phyloP scores from a whole-genome alignment of 345 rosid species.

The Ceriops decandra region DNA sequence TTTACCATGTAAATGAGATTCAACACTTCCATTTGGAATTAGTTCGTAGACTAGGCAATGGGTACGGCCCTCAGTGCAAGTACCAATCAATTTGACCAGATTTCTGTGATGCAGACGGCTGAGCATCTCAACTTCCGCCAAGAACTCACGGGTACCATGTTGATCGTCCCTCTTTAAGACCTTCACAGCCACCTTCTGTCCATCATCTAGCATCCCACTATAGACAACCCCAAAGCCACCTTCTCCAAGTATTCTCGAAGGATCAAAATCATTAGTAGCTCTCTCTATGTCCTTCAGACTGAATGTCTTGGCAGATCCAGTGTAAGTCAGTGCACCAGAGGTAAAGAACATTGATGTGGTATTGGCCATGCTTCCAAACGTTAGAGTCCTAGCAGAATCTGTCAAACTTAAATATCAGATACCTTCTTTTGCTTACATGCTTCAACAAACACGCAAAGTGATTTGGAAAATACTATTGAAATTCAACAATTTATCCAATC shows the following conservation, averaged over 20 bases:
- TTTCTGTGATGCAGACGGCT: conserved; percentile 78
- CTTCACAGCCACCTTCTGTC: conserved; percentile 66
- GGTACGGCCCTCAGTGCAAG: conserved; percentile 41
- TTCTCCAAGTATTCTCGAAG: conserved; percentile 55
- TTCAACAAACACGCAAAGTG: not conserved
- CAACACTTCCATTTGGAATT: conserved; percentile 66
- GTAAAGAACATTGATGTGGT: conserved; percentile 35
- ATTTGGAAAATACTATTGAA: not conserved
- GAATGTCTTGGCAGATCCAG: conserved; percentile 54
- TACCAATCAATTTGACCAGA: conserved; percentile 59
- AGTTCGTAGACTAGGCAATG: conserved; percentile 72
- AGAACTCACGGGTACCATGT: conserved; percentile 61
- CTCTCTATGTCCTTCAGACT: conserved; percentile 44
- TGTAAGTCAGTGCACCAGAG: conserved; percentile 40
- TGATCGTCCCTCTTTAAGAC: conserved; percentile 60
- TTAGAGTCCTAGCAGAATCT: conserved; percentile 29
- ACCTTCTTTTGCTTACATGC: too few species aligned
- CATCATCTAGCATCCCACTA: conserved; percentile 48
- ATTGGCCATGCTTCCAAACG: conserved; percentile 26
- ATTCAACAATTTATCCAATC: not conserved
- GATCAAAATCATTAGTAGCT: conserved; percentile 49
- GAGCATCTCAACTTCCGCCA: conserved; percentile 79
- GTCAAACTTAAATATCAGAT: conserved; percentile 13
- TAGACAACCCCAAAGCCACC: conserved; percentile 77
- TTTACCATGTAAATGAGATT: conserved; percentile 64